Conservation (phyloP, 768 basidiomycete genomes). For the Collybia mongolica region DNA sequence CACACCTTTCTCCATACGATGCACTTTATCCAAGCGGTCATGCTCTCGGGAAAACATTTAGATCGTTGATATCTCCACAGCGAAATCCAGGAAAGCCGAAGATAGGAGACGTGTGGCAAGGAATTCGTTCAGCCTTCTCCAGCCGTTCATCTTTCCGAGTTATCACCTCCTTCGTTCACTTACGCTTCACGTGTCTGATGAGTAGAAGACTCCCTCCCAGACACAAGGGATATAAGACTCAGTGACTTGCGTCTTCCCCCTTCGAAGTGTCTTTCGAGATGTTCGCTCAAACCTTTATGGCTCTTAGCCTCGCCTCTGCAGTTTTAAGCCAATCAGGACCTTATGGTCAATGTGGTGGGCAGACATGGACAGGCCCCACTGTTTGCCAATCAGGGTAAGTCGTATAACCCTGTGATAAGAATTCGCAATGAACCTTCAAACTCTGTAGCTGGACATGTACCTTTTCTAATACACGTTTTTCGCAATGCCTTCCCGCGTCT, state of each 20-base stretch:
- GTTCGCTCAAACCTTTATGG: conserved; percentile 6
- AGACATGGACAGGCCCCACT: conserved; percentile 30
- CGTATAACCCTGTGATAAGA: background rate
- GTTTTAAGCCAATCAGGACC: conserved; percentile 16
- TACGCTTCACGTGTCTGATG: background rate
- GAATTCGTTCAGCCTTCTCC: no score
- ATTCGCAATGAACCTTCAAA: background rate
- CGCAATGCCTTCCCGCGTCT: conserved; percentile 30
- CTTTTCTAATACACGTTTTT: conserved; percentile 31
- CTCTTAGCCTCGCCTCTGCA: conserved; percentile 4
- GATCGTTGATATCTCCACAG: no score
- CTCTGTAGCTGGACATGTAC: conserved; percentile 29
- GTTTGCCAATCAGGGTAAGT: conserved; percentile 28
- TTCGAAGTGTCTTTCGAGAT: background rate
- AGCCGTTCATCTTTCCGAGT: no score
- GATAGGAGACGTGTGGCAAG: no score
- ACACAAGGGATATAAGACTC: no score
- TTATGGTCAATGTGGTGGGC: conserved; percentile 32
- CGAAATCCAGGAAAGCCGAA: no score
- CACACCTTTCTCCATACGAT: no score
- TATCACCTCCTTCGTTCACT: background rate
- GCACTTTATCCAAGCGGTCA: no score
- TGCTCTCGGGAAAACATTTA: no score
- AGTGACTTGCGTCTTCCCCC: no score
- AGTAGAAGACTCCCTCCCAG: background rate